Percentiles rank a stretch among this genome's conserved stretches.
Conservation (phyloP, 1,139 yeast genomes). For the Geotrichum siamense region DNA sequence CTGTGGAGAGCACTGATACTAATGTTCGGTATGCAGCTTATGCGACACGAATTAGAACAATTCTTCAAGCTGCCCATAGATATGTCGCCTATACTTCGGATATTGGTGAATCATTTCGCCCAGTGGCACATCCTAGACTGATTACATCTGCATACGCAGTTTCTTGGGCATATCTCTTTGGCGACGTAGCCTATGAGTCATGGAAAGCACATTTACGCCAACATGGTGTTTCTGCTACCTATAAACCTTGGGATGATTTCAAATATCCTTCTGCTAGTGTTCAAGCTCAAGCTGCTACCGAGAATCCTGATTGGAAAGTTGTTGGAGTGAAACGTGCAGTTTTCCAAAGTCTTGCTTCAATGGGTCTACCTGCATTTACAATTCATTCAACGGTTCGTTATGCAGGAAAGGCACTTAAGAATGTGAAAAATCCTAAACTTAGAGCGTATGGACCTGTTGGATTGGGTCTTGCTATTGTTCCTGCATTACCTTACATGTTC, state of each 20-base stretch:
- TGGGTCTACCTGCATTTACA: constrained; percentile 84
- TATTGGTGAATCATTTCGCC: constrained; percentile 84
- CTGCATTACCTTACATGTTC: constrained; percentile 67
- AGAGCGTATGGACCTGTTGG: constrained; percentile 72
- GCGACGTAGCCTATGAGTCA: constrained; percentile 70
- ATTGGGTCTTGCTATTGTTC: constrained; percentile 69
- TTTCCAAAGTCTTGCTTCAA: constrained; percentile 74
- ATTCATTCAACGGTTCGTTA: constrained; percentile 74
- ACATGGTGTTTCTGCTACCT: constrained; percentile 61
- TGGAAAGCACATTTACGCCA: constrained; percentile 67
- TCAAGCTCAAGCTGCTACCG: constrained; percentile 36
- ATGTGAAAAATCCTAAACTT: constrained; percentile 45
- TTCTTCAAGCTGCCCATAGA: constrained; percentile 67
- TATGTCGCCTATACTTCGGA: constrained; percentile 85
- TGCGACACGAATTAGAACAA: constrained; percentile 59
- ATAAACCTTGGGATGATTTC: constrained; percentile 59
- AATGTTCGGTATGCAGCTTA: constrained; percentile 72
- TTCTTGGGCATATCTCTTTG: constrained; percentile 69
- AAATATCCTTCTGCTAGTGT: constrained; percentile 34
- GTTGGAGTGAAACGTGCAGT: constrained; percentile 62
- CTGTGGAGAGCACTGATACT: constrained; percentile 44
- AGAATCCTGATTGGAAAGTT: constrained; percentile 54
- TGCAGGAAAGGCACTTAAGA: constrained; percentile 46
- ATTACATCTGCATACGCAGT: constrained; percentile 65
- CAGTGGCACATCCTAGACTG: constrained; percentile 63